Conservation (phyloP, 805 yeast species). For the Ogataea populi-albae region DNA sequence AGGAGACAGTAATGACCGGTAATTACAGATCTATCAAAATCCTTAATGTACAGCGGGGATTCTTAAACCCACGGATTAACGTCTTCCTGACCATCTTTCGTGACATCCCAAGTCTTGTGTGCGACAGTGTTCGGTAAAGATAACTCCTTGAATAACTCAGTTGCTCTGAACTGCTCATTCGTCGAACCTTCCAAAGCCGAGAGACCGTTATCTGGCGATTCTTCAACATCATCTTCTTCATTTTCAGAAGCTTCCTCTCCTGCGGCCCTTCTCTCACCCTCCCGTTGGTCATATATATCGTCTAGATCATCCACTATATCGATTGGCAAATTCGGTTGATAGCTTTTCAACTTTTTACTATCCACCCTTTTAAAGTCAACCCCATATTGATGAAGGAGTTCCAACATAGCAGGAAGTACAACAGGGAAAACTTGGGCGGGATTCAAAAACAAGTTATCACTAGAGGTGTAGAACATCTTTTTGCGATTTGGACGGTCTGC, state of each 20-base stretch:
- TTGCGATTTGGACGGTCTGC: slow-evolving; percentile 13
- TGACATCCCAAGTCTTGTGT: slow-evolving; percentile 52
- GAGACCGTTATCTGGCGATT: slow-evolving; percentile 5
- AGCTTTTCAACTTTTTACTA: slow-evolving; percentile 49
- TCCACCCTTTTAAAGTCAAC: slow-evolving; percentile 66
- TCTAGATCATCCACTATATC: slow-evolving; percentile 71
- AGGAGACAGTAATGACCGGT: too few relatives aligned
- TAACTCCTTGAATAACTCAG: slow-evolving; percentile 47
- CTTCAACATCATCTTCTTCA: slow-evolving; percentile 17
- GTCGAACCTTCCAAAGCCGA: slow-evolving; percentile 4
- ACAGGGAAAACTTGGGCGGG: slow-evolving; percentile 52
- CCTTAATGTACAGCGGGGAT: too few relatives aligned
- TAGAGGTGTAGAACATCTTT: slow-evolving; percentile 23
- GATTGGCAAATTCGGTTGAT: slow-evolving; percentile 71
- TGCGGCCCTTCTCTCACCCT: slow-evolving; percentile 21
- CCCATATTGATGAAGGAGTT: slow-evolving; percentile 73
- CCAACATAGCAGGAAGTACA: slow-evolving; percentile 68
- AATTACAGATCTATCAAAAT: too few relatives aligned
- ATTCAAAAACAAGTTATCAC: slow-evolving; percentile 44
- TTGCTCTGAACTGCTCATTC: slow-evolving; percentile 33
- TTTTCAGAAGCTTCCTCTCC: slow-evolving; percentile 7
- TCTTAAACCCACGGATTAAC: slow-evolving; percentile 60
- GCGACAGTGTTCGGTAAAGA: slow-evolving; percentile 48
- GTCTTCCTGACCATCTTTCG: slow-evolving; percentile 44
- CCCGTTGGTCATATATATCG: slow-evolving; percentile 50